Conservation (phyloP, 2,329 filamentous ascomycete species). For the Fusarium tupiense region DNA sequence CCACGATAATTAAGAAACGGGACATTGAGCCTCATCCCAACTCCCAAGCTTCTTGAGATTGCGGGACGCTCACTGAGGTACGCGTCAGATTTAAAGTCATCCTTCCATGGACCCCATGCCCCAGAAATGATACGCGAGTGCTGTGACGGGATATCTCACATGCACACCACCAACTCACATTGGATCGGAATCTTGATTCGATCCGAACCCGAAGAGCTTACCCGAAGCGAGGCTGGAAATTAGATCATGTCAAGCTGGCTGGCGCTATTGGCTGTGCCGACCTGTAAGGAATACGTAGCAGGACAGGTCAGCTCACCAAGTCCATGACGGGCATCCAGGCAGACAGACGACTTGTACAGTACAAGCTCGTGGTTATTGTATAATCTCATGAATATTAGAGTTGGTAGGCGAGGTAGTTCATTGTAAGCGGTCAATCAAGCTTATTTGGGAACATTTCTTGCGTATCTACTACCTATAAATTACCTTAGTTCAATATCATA, state of each 20-base stretch:
- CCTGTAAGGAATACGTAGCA: not conserved
- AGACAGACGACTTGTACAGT: not conserved
- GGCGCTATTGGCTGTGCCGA: conserved; percentile 16
- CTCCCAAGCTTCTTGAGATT: not conserved
- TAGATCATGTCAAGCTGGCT: not conserved
- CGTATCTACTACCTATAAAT: not conserved
- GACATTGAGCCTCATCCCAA: too few relatives aligned
- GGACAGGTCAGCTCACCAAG: not conserved
- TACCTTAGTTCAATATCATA: not conserved
- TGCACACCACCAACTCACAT: conserved; percentile 10
- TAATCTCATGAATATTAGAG: not conserved
- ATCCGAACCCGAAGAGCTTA: conserved; percentile 33
- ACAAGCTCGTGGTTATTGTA: not conserved
- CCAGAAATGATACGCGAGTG: not conserved
- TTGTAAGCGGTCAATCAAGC: not conserved
- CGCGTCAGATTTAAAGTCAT: not conserved
- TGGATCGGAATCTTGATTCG: conserved; percentile 26
- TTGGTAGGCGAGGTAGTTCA: not conserved
- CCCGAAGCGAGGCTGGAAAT: conserved; percentile 6
- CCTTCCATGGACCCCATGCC: not conserved
- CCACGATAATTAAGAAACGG: not conserved
- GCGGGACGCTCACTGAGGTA: not conserved
- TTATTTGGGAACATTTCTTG: not conserved
- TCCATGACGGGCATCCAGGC: conserved; percentile 3
- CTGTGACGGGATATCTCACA: not conserved